Evolutionary conservation across 192 early-diverging fungal species (phyloP).

Genomic region (Spinellus fusiger): DNA sequence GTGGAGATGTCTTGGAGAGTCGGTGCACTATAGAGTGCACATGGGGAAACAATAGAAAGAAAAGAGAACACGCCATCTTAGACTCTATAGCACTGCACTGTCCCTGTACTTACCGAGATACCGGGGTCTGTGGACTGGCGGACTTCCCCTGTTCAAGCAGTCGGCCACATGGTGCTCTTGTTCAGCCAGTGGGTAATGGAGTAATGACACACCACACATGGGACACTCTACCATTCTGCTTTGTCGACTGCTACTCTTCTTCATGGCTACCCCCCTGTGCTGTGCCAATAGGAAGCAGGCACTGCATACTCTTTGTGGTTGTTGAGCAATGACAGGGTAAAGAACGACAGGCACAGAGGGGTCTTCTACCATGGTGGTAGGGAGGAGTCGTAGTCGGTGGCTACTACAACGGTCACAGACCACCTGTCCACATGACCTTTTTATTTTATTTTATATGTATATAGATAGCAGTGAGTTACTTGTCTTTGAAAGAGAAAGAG

Average conservation of each 20-base stretch:
- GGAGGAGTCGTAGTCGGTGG: conserved; percentile 44
- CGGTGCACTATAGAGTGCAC: conserved; percentile 47
- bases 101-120: conserved; percentile 60
- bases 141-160: conserved; percentile 51
- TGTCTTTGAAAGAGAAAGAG: not conserved
- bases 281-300: not conserved
- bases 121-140: conserved; percentile 47
- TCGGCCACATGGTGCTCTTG: conserved; percentile 62
- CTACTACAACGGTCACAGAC: conserved; percentile 82
- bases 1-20: conserved; percentile 48
- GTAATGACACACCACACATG: conserved; percentile 49
- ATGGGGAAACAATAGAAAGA: no score
- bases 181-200: conserved; percentile 20
- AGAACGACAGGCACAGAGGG: conserved; percentile 21
- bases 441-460: not conserved
- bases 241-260: conserved; percentile 32
- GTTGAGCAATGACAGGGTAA: conserved; percentile 14
- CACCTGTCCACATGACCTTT: conserved; percentile 77
- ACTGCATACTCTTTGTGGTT: conserved; percentile 20
- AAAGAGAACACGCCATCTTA: no score
- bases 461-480: not conserved
- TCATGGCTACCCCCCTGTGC: not conserved
- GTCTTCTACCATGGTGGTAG: conserved; percentile 41
- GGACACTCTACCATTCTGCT: conserved; percentile 73
- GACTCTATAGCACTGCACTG: no score